phyloP scores from a whole-genome alignment of 345 rosid species.

The Clausena lansium region DNA sequence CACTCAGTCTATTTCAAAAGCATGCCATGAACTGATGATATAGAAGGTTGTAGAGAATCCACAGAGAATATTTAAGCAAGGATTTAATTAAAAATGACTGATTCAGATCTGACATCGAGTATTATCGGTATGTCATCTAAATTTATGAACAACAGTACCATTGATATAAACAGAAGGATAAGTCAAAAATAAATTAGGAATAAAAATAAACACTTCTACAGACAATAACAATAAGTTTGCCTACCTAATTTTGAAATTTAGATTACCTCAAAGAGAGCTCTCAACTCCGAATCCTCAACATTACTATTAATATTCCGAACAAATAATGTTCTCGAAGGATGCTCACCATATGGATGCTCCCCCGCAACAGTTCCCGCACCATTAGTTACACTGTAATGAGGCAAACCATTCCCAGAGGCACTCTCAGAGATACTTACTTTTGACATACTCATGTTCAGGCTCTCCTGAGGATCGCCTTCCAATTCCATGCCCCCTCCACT shows the following conservation, averaged over 20 bases:
- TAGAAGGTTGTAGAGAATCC: neutral
- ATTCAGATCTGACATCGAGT: neutral
- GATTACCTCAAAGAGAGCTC: constrained; percentile 62
- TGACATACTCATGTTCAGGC: constrained; percentile 38
- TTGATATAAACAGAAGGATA: neutral
- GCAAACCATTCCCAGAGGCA: constrained; percentile 38
- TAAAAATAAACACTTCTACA: neutral
- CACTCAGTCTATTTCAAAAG: neutral
- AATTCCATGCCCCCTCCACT: constrained; percentile 81
- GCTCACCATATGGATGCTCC: constrained; percentile 80
- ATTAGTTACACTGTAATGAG: constrained; percentile 46
- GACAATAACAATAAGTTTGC: neutral
- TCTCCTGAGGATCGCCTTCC: constrained; percentile 50
- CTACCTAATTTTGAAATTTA: constrained; percentile 7
- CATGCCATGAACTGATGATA: neutral
- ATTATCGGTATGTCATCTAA: neutral
- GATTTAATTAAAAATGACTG: neutral
- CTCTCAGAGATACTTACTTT: constrained; percentile 50
- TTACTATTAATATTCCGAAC: constrained; percentile 76
- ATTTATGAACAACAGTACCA: neutral
- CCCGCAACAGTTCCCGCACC: constrained; percentile 65
- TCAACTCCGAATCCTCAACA: constrained; percentile 64
- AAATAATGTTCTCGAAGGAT: constrained; percentile 78
- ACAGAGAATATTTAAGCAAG: neutral
- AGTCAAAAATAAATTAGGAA: neutral